Base-by-base conservation (phyloP, 139 green algal genomes). In the Micractinium sp. region DNA sequence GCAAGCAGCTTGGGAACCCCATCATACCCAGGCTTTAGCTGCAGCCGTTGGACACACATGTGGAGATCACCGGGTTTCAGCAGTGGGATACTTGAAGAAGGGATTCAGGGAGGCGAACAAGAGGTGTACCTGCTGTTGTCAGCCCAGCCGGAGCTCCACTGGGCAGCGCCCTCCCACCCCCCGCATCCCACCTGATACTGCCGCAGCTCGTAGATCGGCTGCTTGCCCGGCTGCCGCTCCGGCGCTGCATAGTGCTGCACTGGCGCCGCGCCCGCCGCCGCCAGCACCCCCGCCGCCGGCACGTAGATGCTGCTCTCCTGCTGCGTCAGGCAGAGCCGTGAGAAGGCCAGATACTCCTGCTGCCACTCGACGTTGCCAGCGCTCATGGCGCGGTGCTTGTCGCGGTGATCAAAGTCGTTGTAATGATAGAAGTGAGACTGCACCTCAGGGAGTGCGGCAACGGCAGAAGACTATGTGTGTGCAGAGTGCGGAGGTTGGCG, bases 11-110 rank as follows among this genome's bases (percentile, higher is more conserved):
- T 95, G 53, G 95, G 95, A 29, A 97, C 93, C 31, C 89, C 93
- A 71, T 93, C 94, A 66, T 97, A 97, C 1, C 95, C 95, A 0
- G 95, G 93, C 71, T 97, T 90, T 82, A 97, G 92, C 85, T 81
- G 71, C 47, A 63, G 3, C 5, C 18, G 77, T 56, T 5, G 5
- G 7, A 56, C 9, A 56, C 47, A 56, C 3, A 15, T 12, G 25
- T 2, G 39, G 14, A 41, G n/a, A 20, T 39, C 73, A 23, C 29
- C 12, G 4, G 36, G 73, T 23, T 77, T 29, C n/a, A 41, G n/a
- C n/a, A 41, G 73, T 78, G 31, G 41, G n/a, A n/a, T 1, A 78
- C 13, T 77, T 4, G 27, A 78, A n/a, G n/a, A 12, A 78, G 35
- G 73, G 9, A 41, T 56, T 16, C 47, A 56, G 47, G 47, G 9